A percentile compares a stretch with the other conserved stretches of the same genome.
Evolutionary conservation across 306 rosid species (phyloP).

Genomic region (Begonia loranthoides): DNA sequence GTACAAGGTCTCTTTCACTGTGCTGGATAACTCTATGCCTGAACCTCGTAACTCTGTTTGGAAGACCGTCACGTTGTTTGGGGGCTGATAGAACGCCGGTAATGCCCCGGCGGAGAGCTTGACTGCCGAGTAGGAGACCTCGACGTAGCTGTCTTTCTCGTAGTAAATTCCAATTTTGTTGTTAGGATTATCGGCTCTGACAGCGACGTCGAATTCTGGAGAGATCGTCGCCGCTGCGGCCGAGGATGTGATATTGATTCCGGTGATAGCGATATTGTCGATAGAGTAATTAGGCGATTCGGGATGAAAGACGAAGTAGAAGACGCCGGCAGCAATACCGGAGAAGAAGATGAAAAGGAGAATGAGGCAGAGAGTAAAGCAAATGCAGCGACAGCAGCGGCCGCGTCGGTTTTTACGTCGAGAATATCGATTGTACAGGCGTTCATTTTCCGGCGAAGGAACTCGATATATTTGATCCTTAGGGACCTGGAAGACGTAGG

Average conservation of each 20-base stretch:
- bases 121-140: slow-evolving; percentile 22
- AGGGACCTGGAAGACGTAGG: slow-evolving; percentile 61
- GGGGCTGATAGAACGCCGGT: slow-evolving; percentile 59
- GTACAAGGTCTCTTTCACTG: slow-evolving; percentile 12
- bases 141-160: slow-evolving; percentile 29
- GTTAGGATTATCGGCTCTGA: slow-evolving; percentile 52
- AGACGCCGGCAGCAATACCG: slow-evolving; percentile 25
- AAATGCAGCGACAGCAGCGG: slow-evolving; percentile 34
- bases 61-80: slow-evolving; percentile 44
- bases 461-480: slow-evolving; percentile 69
- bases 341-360: slow-evolving; percentile 20
- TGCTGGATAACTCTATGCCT: slow-evolving; percentile 18
- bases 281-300: slow-evolving; percentile 46
- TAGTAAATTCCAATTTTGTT: slow-evolving; percentile 57
- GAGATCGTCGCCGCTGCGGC: slow-evolving; percentile 15
- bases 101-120: slow-evolving; percentile 35
- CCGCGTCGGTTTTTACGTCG: slow-evolving; percentile 15
- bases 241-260: slow-evolving; percentile 29
- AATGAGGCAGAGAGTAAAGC: slow-evolving; percentile 24
- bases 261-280: slow-evolving; percentile 23
- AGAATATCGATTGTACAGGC: slow-evolving; percentile 29
- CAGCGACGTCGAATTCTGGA: slow-evolving; percentile 34
- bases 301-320: slow-evolving; percentile 59
- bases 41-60: slow-evolving; percentile 29
- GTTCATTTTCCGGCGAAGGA: slow-evolving; percentile 66